Base-by-base conservation (phyloP, 169 alveolate species). In the Cryptosporidium sp. region DNA sequence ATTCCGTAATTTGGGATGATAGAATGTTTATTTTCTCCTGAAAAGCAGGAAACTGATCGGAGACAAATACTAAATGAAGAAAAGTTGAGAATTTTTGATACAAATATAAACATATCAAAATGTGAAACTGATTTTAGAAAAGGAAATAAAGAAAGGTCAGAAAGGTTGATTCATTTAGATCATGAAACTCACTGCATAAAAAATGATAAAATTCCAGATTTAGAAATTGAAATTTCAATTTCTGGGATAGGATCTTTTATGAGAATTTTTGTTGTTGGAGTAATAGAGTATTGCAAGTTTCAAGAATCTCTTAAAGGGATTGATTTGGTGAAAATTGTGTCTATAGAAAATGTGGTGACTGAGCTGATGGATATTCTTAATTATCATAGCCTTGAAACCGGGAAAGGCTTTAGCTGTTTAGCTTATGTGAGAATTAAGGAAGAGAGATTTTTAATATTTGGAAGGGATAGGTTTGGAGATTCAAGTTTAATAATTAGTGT, bases 401-500 rank as follows among this genome's bases (percentile, higher is more conserved):
- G 51, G 42, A 18, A 18, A 21, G 89, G 89, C 35, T 80, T 80
- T 65, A 61, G 89, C 26, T 44, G 61, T 39, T 8, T 65, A 21
- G 44, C 23, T 2, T 80, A 80, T 48, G 8, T 62, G 16, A 62
- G 14, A 3, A 39, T 62, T 3, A 80, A 62, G 10, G 39, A 62
- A 48, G 42, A 45, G 26, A 44, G 56, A 65, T 80, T 45, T 39
- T 61, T 80, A 35, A 9, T 80, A 42, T 80, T 80, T 65, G 89
- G 89, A 39, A 60, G 89, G 33, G 89, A 80, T 62, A 45, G 67
- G 23, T 48, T 29, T 45, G 89, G 89, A 16, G 68, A 60, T 23
- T 80, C 89, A 26, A 80, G 89, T 45, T 42, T 80, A 48, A 1
- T 80, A 5, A 31, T 67, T 12, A 62, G 89, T 65, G 42, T 45